Base-by-base conservation (phyloP, 1,284 basidiomycete genomes). In the Hortiboletus rubellus region DNA sequence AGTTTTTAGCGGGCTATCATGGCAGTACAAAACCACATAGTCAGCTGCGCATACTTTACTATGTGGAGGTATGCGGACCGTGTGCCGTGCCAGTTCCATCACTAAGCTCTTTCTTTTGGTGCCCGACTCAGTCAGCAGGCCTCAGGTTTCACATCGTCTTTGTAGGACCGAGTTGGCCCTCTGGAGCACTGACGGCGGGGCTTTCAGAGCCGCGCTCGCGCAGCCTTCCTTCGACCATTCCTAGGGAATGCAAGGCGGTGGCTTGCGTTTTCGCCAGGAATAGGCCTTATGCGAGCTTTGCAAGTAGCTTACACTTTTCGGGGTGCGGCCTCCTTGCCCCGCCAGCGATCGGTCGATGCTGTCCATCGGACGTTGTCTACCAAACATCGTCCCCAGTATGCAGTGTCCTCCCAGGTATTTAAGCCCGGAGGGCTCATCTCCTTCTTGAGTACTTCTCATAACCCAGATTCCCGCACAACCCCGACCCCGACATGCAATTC, bases 401-500 rank as follows among this genome's bases (percentile, higher is more conserved):
- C 46, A 54, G 47, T 46, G 46, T 38, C 12, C 38, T 38, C 18
- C 5, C 2, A 15, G 24, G 46, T 50, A 69, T 57, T 53, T 66
- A 61, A 66, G 8, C 40, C 34, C 6, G 18, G 24, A 30, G 14
- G 24, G 22, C 18, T 33, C 34, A 43, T 7, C 31, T 9, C 18
- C 45, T 40, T 37, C 24, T 38, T n/a, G 22, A 42, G 48, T 41
- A 15, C 40, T 6, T 43, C 38, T 24, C 31, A 30, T 27, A 42
- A 10, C 42, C 6, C 38, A 22, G 5, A 31, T 24, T 9, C 40
- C 6, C 34, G n/a, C n/a, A 33, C 30, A 17, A 22, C 33, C 11
- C 17, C 47, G 11, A 33, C 48, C 30, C 45, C 47, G 42, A 18
- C 24, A 70, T 70, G 68, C 54, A 60, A 43, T 42, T 67, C 36